Evolutionary conservation across 2,329 filamentous ascomycete genomes (phyloP), one percentile per base, ranked within the genome.

Genomic region (Cytospora piceae): DNA sequence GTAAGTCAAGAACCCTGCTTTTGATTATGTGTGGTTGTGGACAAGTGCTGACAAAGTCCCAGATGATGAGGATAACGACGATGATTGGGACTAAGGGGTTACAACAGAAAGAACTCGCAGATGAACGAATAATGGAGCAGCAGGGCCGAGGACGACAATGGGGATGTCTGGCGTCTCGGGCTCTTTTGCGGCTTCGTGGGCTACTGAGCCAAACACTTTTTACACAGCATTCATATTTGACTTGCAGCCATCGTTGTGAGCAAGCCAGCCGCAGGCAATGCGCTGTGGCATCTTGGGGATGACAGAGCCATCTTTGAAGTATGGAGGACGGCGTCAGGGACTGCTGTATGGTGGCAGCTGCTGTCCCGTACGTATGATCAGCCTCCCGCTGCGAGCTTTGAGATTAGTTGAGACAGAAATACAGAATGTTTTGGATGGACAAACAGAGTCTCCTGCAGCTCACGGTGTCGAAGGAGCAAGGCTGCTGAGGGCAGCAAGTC

Each of bases 21-120:
- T n/a, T 49, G 73, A 61, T 27, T 61, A 27, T 27, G 69, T 54
- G 66, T 59, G 56, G 27, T 4, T 60, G 9, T 67, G 59, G 11
- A 11, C 9, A 22, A 6, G 49, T 22, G 42, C 66, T 75, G 70
- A 75, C 70, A 68, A 72, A 67, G 56, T 67, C 7, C 69, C 70
- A 93, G 91, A 94, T 80, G 90, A 93, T 71, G 90, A 93, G 77
- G 83, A 83, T 71, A 89, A 92, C 70, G 88, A 92, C 67, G 90
- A 93, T 74, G 90, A 93, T 71, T 92, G 90, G 90, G 66, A 67
- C 20, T 67, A 56, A 32, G 37, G 15, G 15, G 20, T n/a, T 34
- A 17, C n/a, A 20, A 4, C 20, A 27, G 15, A 22, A n/a, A 37
- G 27, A 49, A n/a, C 9, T 5, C 31, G 20, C 31, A 22, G 27